Base-by-base conservation (phyloP, 2,329 filamentous ascomycete genomes). In the Orbilia oligospora region DNA sequence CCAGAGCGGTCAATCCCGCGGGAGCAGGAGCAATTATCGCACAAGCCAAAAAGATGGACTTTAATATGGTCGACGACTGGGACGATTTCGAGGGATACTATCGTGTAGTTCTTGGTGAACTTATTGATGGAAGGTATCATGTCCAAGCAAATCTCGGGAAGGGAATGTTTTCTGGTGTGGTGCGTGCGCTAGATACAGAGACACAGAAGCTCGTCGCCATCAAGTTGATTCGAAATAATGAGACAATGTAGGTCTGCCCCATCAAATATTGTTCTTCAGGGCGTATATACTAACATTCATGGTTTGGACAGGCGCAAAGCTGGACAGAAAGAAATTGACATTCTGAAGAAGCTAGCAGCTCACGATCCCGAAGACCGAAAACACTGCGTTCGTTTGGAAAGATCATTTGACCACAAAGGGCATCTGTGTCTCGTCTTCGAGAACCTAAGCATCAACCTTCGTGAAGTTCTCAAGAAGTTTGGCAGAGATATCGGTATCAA, bases 381-480 rank as follows among this genome's bases (percentile, higher is more conserved):
- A 84, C 94, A 98, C 84, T 89, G 98, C 82, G 93, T 99, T 83
- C 92, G 92, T 82, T 91, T 98, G 67, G 90, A 97, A 83, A 89
- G 93, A 48, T 89, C 91, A 46, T 99, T 99, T 83, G 94, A 97
- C 82, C 94, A 97, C 86, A 97, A 97, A 83, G 92, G 92, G 0
- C 96, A 99, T 86, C 86, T 99, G 58, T 99, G 96, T 85, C 94
- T 99, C 88, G 93, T 94, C 0, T 99, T 99, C 85, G 96, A 99
- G 85, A 96, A 97, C 83, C 87, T 99, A 51, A 82, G 93, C 83
- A 90, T 97, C 87, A 98, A 99, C 83, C 86, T 99, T 73, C 91
- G 97, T 80, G 95, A 98, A 83, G 92, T 98, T 5, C 85, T 99
- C 81, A 97, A 96, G 85, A 97, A 97, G 84, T 97, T 97, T 84